Evolutionary conservation across 768 basidiomycete species (phyloP), one percentile per base, ranked within the genome.

Genomic region (Termitomyces sp.): DNA sequence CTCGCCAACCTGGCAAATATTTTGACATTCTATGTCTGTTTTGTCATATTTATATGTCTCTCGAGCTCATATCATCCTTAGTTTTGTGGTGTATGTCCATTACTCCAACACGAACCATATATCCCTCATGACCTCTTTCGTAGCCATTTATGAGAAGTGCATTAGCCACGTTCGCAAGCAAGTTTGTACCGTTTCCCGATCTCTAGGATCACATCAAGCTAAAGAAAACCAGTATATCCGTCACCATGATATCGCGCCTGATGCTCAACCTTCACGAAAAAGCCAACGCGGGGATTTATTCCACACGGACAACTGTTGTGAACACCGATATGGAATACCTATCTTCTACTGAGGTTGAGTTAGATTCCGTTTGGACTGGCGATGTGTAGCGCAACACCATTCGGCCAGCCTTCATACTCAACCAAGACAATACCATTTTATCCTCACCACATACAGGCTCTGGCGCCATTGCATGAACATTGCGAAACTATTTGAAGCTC

Each of bases 251-350:
- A 70, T 82, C 80, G 12, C 81, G 81, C 10, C 73, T 84, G 1
- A 80, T 82, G 74, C 75, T 83, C 41, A 83, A 84, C 65, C 72
- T 83, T 6, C 77, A 82, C 62, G 66, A 74, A 66, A 73, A 67
- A 24, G 75, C 75, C 9, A 63, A 70, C 34, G 54, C 60, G 12
- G 75, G 75, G 1, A 71, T 77, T 9, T 69, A 66, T 57, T 69
- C 69, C 13, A 60, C 57, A 1, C 1, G 3, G 20, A 24, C n/a
- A 54, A 42, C 51, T 6, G 15, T 55, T 3, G 68, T 60, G n/a
- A n/a, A 62, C 29, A 29, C n/a, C n/a, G 6, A 29, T 6, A 6
- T 29, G 29, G 29, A 29, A 29, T 66, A 60, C 55, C 54, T 18
- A 10, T 46, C 48, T 4, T 49, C 54, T 47, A 29, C 53, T 15